Percentiles rank a stretch among this genome's conserved stretches.
phyloP scores from a whole-genome alignment of 257 asterid genomes.

The Leptodermis oblonga region DNA sequence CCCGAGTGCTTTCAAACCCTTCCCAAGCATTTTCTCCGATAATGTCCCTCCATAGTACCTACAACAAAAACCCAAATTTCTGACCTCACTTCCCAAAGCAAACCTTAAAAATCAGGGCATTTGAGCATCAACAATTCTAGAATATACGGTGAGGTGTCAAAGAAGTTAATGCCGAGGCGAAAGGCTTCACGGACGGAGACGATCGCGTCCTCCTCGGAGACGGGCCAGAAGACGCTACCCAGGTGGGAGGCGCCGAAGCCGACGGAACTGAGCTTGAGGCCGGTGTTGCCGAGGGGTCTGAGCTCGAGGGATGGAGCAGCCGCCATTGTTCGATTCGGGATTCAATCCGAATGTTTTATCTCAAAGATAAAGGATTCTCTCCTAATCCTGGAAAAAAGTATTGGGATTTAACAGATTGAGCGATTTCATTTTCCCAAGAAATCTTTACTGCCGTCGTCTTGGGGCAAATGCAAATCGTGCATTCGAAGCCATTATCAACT shows the following conservation, averaged over 20 bases:
- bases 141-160: constrained; percentile 95
- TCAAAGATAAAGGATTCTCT: not conserved
- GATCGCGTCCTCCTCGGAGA: constrained; percentile 77
- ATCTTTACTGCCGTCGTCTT: not conserved
- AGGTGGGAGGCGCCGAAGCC: constrained; percentile 99
- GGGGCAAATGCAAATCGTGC: too few species aligned
- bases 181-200: constrained; percentile 76
- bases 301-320: constrained; percentile 45
- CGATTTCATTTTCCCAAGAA: not conserved
- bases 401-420: too few species aligned
- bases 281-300: constrained; percentile 81
- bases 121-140: not conserved
- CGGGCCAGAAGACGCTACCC: constrained; percentile 78
- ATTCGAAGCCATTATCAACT: too few species aligned
- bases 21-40: constrained; percentile 81
- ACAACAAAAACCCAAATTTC: constrained; percentile 4
- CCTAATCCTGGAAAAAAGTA: too few species aligned
- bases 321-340: constrained; percentile 13
- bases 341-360: not conserved
- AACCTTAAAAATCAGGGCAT: not conserved
- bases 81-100: not conserved
- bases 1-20: constrained; percentile 73
- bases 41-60: constrained; percentile 94
- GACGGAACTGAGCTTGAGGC: constrained; percentile 67
- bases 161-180: constrained; percentile 81